Percentiles rank a stretch among this genome's conserved stretches.
phyloP scores from a whole-genome alignment of 129 eudicot genomes.

The carrot (Daucus carota) region DH1_v3.0 NC_030387.2:7582001-7582500 shows the following conservation, averaged over 20 bases:
- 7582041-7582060: conserved; percentile 56
- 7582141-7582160: conserved; percentile 62
- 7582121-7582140: conserved; percentile 42
- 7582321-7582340: neutral
- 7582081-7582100: conserved; percentile 52
- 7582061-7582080: conserved; percentile 71
- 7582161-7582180: conserved; percentile 36
- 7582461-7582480: too few species aligned
- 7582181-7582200: conserved; percentile 26
- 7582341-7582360: neutral
- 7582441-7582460: neutral
- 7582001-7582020: conserved; percentile 37
- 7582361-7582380: neutral
- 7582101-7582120: conserved; percentile 33
- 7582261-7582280: conserved; percentile 10
- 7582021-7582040: conserved; percentile 54
- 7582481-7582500: too few species aligned
- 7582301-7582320: neutral
- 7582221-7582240: conserved; percentile 34
- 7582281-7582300: neutral
- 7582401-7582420: neutral
- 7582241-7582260: neutral
- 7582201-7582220: neutral
- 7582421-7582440: neutral
- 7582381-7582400: neutral